phyloP scores from a whole-genome alignment of 2,329 filamentous ascomycete species.

The Arthrobotrys sinensis region DNA sequence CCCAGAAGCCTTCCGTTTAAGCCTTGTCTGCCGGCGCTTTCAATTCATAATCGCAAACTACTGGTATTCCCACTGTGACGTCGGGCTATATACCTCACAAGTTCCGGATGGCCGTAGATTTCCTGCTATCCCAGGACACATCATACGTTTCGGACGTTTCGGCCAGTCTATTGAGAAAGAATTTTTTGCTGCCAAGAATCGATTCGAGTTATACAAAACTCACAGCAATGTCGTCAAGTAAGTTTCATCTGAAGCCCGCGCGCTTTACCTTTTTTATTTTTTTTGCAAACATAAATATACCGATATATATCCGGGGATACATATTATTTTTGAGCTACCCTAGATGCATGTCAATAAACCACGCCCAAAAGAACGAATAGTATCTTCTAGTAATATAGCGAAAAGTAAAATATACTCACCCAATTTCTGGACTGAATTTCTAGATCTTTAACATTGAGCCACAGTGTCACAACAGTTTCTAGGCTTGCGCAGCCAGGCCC shows the following conservation, averaged over 20 bases:
- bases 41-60: neutral
- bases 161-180: no score
- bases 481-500: neutral
- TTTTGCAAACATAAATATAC: no score
- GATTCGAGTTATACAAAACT: neutral
- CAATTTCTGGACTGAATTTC: no score
- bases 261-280: no score
- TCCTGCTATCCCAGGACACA: neutral
- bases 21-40: neutral
- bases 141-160: neutral
- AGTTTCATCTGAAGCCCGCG: neutral
- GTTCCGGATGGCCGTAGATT: neutral
- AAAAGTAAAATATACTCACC: no score
- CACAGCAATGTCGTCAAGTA: neutral
- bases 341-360: no score
- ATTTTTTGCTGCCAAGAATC: neutral
- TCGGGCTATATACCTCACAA: neutral
- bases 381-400: no score
- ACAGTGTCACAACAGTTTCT: no score
- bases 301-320: no score
- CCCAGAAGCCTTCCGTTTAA: neutral
- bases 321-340: no score
- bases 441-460: no score
- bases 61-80: neutral
- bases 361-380: no score